Evolutionary conservation across 768 basidiomycete species (phyloP).

Genomic region (Kwoniella mangroviensis): DNA sequence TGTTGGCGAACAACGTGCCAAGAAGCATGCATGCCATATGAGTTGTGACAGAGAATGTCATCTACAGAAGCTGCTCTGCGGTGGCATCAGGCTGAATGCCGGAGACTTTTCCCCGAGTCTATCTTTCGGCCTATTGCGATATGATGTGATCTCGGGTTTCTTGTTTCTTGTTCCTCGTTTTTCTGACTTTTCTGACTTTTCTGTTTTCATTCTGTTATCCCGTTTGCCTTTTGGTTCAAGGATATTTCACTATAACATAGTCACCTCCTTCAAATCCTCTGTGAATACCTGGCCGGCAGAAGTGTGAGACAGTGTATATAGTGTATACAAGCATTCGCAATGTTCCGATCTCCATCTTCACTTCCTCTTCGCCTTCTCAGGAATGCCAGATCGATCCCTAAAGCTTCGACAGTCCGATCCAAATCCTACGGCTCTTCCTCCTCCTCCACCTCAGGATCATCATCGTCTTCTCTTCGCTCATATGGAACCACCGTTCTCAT

Average conservation of each 20-base stretch:
- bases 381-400: not conserved
- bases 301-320: not conserved
- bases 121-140: not conserved
- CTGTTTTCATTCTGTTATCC: not conserved
- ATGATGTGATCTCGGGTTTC: not conserved
- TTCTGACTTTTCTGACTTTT: not conserved
- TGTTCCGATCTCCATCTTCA: conserved; percentile 1
- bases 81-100: no score
- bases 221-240: not conserved
- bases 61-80: no score
- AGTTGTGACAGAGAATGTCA: no score
- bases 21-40: no score
- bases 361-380: not conserved
- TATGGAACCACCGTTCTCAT: conserved; percentile 1
- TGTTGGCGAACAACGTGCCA: no score
- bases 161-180: no score
- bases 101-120: no score
- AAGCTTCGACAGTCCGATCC: not conserved
- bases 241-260: no score
- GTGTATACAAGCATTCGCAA: not conserved
- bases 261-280: no score
- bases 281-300: no score
- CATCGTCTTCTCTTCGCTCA: not conserved
- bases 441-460: not conserved
- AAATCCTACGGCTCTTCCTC: not conserved